Percentiles rank a stretch among this genome's conserved stretches.
Evolutionary conservation across 805 yeast genomes (phyloP).

Genomic region (Metschnikowia chrysomelidarum): DNA sequence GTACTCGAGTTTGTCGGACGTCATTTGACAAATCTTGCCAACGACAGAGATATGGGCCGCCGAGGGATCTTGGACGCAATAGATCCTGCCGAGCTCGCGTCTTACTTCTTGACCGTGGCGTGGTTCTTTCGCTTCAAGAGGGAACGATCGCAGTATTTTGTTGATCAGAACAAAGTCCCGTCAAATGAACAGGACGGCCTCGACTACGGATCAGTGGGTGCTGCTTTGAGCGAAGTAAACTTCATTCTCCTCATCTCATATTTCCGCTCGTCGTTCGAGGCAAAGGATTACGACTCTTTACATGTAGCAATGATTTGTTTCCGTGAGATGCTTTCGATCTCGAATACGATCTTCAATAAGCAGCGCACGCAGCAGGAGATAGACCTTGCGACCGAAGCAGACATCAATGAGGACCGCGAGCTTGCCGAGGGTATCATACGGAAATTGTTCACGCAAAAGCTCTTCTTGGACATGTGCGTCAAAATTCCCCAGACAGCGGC

Average conservation of each 20-base stretch:
- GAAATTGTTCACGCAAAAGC: constrained; percentile 67
- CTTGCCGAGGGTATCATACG: constrained; percentile 58
- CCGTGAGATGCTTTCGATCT: constrained; percentile 55
- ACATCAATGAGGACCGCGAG: constrained; percentile 47
- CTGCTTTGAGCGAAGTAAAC: constrained; percentile 59
- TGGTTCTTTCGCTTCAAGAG: constrained; percentile 79
- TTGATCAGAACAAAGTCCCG: constrained; percentile 5
- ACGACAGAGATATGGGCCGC: constrained; percentile 15
- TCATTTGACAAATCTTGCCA: constrained; percentile 17
- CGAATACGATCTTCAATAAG: constrained; percentile 41
- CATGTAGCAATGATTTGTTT: constrained; percentile 71
- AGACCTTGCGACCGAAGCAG: constrained; percentile 25
- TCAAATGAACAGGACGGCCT: constrained; percentile 26
- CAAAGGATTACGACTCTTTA: constrained; percentile 54
- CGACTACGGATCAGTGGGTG: constrained; percentile 47
- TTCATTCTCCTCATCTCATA: constrained; percentile 51
- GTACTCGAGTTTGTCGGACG: constrained; percentile 52
- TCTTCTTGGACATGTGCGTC: constrained; percentile 53
- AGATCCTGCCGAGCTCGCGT: constrained; percentile 39
- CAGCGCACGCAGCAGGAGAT: constrained; percentile 16
- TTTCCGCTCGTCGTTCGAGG: constrained; percentile 42
- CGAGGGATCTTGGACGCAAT: constrained; percentile 28
- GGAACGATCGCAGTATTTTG: constrained; percentile 16
- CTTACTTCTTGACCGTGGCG: constrained; percentile 55
- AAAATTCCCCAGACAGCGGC: constrained; percentile 62